Conservation (phyloP, 2,329 filamentous ascomycete genomes). For the Meredithiella fracta region DNA sequence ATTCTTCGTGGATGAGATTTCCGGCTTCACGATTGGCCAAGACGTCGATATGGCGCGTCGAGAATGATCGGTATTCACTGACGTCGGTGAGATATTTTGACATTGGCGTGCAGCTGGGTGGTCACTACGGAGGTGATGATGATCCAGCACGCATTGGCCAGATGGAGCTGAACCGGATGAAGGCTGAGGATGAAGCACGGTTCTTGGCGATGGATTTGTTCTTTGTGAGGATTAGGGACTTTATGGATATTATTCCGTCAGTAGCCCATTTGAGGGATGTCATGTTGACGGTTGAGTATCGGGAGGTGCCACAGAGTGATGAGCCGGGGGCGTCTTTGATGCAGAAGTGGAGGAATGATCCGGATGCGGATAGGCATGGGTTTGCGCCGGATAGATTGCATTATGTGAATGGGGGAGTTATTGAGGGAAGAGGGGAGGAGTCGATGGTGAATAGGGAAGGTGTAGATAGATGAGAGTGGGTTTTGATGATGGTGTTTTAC, state of each 20-base stretch:
- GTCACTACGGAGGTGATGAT: conserved; percentile 31
- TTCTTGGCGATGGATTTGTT: conserved; percentile 46
- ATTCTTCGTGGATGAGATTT: conserved; percentile 41
- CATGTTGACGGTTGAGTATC: conserved; percentile 40
- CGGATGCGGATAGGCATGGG: conserved; percentile 33
- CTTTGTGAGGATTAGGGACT: conserved; percentile 49
- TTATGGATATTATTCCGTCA: conserved; percentile 41
- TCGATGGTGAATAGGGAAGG: too few relatives aligned
- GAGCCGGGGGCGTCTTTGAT: conserved; percentile 26
- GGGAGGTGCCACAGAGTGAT: conserved; percentile 39
- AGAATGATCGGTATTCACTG: conserved; percentile 40
- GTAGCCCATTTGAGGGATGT: conserved; percentile 41
- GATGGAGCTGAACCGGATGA: conserved; percentile 29
- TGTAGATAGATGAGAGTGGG: too few relatives aligned
- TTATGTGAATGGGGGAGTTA: conserved; percentile 34
- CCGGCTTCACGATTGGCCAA: conserved; percentile 40
- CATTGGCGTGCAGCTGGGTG: conserved; percentile 35
- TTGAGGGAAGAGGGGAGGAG: background rate
- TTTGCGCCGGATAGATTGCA: conserved; percentile 42
- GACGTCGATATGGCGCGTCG: conserved; percentile 40
- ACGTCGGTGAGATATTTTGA: conserved; percentile 33
- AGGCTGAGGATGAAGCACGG: conserved; percentile 32
- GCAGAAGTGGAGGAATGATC: conserved; percentile 44
- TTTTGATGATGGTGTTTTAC: too few relatives aligned
- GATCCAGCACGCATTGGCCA: conserved; percentile 30